Base-by-base conservation (phyloP, 257 asterid species). In the Handroanthus guayacan region DNA sequence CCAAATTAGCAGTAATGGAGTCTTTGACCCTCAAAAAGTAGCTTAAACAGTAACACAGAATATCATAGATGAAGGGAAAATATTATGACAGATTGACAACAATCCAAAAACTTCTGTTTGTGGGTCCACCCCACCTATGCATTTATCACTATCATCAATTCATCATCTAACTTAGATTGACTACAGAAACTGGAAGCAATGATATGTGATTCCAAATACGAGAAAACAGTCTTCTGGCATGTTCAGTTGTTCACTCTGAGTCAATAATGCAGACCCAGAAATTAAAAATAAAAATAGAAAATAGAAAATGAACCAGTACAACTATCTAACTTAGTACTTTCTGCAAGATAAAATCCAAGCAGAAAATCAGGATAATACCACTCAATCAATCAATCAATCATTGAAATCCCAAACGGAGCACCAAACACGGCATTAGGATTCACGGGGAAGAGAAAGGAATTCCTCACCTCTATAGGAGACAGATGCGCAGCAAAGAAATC, bases 401-500 rank as follows among this genome's bases (percentile, higher is more conserved):
- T 61, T 61, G 17, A 5, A 0, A 6, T 13, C 45, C 18, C 13
- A 37, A 43, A 41, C 43, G 13, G 44, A 16, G 16, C 44, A 2
- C 55, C 18, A 41, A 55, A 66, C 17, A 41, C 16, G 51, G 69
- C 62, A 50, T 48, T 48, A 61, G 78, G 51, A 63, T 6, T 13
- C 31, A 48, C 16, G 44, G 39, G 14, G 14, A 25, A 14, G 4
- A 34, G 36, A 5, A 14, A 14, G 7, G 7, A n/a, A 0, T 44
- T 65, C 48, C 12, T 48, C 38, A 89, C 98, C 99, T 94, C 80
- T 80, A 95, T 86, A 39, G 99, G 98, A 11, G 98, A 87, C 50
- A 95, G 88, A 72, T 82, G 93, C 3, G 97, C 89, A 16, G 89
- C 87, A 52, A 92, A 92, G 89, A 95, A 91, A 50, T 91, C 91